Conservation (phyloP, 768 basidiomycete genomes). For the Auriscalpium orientale region DNA sequence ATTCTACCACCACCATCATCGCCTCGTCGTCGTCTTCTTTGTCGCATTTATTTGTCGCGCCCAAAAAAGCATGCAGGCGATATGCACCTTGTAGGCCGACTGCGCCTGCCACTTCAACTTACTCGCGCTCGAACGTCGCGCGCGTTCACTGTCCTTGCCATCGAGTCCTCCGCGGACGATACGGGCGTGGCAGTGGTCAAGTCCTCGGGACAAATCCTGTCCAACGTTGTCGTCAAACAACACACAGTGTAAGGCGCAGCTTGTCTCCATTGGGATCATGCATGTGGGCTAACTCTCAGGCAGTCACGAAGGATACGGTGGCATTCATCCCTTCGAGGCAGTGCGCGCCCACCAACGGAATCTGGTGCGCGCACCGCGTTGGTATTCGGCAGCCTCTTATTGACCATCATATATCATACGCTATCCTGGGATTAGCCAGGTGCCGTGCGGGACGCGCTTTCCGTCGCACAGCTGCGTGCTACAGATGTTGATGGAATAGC, state of each 20-base stretch:
- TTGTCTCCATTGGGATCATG: background rate
- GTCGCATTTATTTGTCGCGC: no score
- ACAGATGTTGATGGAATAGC: slow-evolving; percentile 79
- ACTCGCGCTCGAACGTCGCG: background rate
- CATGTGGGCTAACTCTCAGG: background rate
- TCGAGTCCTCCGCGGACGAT: slow-evolving; percentile 92
- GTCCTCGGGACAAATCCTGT: slow-evolving; percentile 58
- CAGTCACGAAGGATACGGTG: slow-evolving; percentile 56
- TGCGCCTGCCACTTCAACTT: background rate
- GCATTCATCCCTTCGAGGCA: slow-evolving; percentile 74
- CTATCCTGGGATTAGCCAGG: slow-evolving; percentile 43
- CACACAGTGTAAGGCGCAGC: slow-evolving; percentile 42
- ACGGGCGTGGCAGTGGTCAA: slow-evolving; percentile 85
- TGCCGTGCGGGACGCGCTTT: slow-evolving; percentile 62
- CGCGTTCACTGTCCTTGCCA: slow-evolving; percentile 56
- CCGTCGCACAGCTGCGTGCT: slow-evolving; percentile 51
- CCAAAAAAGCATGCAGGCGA: background rate
- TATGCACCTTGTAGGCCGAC: background rate
- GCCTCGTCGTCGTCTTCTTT: background rate
- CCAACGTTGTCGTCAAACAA: slow-evolving; percentile 86
- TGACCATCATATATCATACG: background rate
- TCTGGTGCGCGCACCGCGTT: slow-evolving; percentile 41
- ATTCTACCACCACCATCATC: background rate
- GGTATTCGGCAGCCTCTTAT: background rate
- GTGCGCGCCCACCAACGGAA: slow-evolving; percentile 73